Percentiles rank a stretch among this genome's conserved stretches.
phyloP scores from a whole-genome alignment of 257 asterid genomes.

The Penstemon barbatus region DNA sequence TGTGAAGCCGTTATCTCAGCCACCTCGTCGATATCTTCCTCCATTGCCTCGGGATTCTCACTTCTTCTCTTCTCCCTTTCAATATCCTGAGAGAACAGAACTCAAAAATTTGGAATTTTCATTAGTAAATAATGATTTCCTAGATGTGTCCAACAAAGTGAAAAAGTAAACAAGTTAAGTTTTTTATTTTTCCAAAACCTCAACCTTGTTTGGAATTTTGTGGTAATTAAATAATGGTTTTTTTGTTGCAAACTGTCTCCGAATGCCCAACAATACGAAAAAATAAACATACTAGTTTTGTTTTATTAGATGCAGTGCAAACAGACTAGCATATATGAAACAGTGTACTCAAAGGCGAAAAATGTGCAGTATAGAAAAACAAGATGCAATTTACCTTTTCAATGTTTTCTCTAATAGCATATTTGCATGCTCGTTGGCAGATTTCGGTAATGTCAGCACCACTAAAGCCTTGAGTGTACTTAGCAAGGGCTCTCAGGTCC shows the following conservation, averaged over 20 bases:
- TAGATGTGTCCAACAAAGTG: too few species aligned
- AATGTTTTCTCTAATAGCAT: slow-evolving; percentile 87
- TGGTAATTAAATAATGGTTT: too few species aligned
- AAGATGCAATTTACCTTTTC: slow-evolving; percentile 54
- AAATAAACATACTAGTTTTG: too few species aligned
- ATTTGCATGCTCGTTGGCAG: slow-evolving; percentile 90
- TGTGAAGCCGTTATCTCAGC: slow-evolving; percentile 73
- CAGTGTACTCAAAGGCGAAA: neutral
- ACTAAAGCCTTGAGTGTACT: slow-evolving; percentile 86
- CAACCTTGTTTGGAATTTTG: too few species aligned
- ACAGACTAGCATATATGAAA: too few species aligned
- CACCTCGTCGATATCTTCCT: slow-evolving; percentile 73
- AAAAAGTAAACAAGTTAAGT: too few species aligned
- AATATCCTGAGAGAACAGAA: slow-evolving; percentile 48
- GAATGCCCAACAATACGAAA: too few species aligned
- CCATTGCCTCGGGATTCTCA: slow-evolving; percentile 77
- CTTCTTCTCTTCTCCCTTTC: slow-evolving; percentile 73
- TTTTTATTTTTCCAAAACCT: too few species aligned
- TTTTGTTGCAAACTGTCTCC: too few species aligned
- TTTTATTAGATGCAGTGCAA: too few species aligned
- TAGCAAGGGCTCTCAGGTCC: slow-evolving; percentile 76
- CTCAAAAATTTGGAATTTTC: neutral
- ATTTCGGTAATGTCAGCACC: slow-evolving; percentile 32
- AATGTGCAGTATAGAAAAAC: neutral
- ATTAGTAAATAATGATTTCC: too few species aligned